Evolutionary conservation across 192 early-diverging fungal species (phyloP), one percentile per base, ranked within the genome.

Genomic region (Thoreauomyces humboldtii): DNA sequence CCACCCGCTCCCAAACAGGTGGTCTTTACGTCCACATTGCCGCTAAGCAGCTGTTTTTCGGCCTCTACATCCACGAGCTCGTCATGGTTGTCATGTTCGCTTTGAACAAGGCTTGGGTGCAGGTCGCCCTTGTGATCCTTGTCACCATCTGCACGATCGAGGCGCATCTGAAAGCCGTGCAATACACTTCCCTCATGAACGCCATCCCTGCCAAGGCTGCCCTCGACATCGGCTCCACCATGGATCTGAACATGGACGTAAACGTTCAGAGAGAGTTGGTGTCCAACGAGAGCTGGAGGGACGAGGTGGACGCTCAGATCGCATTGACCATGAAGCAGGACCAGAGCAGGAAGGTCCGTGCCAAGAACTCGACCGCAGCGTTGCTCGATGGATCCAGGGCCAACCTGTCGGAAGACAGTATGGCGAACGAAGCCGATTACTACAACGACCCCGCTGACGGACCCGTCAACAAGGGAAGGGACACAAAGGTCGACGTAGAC

Each of bases 61-160:
- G 31, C 14, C 34, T 71, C 11, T 71, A 88, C 65, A 86, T 91
- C 17, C 86, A 79, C 38, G 79, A 89, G 66, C 66, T 90, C 15
- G 81, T 83, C 4, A 82, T 91, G 61, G 68, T 87, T 56, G 81
- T 86, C 22, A 62, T 91, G 33, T 86, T 91, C 73, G 74, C 83
- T 64, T 65, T 88, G 42, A 79, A 82, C 28, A 64, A 71, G 17
- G 69, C 84, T 4, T 28, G 62, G 25, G 59, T 73, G 31, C 78
- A 79, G 24, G 64, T 65, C 21, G 74, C 71, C 24, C 33, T 84
- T 0, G 41, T 77, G 0, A 38, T 72, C n/a, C 61, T 75, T 5
- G 41, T 81, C 2, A 25, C 86, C 9, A 48, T 67, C n/a, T 21
- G 72, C 32, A 86, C 85, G 2, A 50, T 76, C 7, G 69, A 69